phyloP scores from a whole-genome alignment of 2,329 filamentous ascomycete species.

The Simplicillium sp. region DNA sequence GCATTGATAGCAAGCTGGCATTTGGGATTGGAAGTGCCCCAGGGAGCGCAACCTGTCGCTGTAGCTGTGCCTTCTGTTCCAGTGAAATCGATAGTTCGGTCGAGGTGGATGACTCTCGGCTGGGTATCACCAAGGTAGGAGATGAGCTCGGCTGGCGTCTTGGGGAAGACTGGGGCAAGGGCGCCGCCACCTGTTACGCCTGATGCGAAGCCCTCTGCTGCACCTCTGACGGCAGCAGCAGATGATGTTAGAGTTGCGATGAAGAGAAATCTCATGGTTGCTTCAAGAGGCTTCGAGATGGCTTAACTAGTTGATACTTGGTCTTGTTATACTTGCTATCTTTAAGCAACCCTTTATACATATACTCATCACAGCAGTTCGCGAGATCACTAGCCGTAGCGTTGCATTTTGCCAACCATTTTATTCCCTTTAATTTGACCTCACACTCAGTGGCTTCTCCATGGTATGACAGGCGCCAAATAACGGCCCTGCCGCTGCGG shows the following conservation, averaged over 20 bases:
- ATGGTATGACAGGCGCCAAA: no score
- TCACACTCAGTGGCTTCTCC: no score
- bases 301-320: no score
- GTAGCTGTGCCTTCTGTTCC: conserved; percentile 43
- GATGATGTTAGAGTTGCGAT: not conserved
- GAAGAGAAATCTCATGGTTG: no score
- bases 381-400: no score
- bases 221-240: conserved; percentile 22
- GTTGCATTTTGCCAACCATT: no score
- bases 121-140: conserved; percentile 45
- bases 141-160: conserved; percentile 44
- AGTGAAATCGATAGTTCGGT: conserved; percentile 46
- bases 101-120: conserved; percentile 48
- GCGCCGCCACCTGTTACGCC: conserved; percentile 52
- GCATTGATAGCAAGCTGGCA: conserved; percentile 54
- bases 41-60: conserved; percentile 47
- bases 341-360: no score
- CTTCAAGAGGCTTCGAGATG: no score
- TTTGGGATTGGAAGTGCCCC: conserved; percentile 34
- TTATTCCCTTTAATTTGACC: no score
- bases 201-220: conserved; percentile 32
- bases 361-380: no score
- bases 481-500: no score
- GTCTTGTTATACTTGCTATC: no score
- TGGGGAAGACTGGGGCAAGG: conserved; percentile 43